phyloP scores from a whole-genome alignment of 1,284 basidiomycete species.

The Pyrrhoderma lamaoense region DNA sequence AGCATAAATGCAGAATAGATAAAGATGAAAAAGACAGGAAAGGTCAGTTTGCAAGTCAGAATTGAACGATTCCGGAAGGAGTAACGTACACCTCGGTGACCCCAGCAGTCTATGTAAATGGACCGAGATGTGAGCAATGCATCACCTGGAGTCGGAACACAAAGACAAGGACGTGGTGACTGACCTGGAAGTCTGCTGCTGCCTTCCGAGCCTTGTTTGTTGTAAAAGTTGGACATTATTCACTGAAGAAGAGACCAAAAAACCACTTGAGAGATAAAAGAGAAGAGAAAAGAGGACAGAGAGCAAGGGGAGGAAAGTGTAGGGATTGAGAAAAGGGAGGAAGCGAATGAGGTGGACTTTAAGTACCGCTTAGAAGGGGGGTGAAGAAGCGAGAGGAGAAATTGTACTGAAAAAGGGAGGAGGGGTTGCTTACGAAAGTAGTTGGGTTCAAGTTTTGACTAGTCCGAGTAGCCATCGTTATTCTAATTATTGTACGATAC shows the following conservation, averaged over 20 bases:
- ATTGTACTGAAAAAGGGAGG: not conserved
- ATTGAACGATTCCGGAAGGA: not conserved
- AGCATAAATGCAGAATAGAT: not conserved
- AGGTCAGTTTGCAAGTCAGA: not conserved
- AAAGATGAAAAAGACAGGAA: not conserved
- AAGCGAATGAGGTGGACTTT: not conserved
- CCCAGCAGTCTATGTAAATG: constrained; percentile 72
- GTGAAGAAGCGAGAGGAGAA: not conserved
- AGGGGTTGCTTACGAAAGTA: too few species aligned
- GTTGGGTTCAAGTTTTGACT: too few species aligned
- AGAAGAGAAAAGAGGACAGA: not conserved
- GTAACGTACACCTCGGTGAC: constrained; percentile 80
- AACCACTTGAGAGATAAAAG: too few species aligned
- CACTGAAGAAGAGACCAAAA: not conserved
- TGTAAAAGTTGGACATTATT: constrained; percentile 3
- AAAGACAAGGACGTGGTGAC: not conserved
- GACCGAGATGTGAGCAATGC: not conserved
- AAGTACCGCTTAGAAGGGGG: too few species aligned
- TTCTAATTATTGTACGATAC: too few species aligned
- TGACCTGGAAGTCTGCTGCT: constrained; percentile 12
- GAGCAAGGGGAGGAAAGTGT: not conserved
- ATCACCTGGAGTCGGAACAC: not conserved
- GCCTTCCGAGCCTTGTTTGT: not conserved
- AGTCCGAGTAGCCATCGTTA: too few species aligned
- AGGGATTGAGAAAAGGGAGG: not conserved